A percentile compares a stretch with the other conserved stretches of the same genome.
These are phyloP conservation scores for Malus hybrid DNA, from an alignment of 331 rosid genomes.

Conservation along the genomic window DNA sequence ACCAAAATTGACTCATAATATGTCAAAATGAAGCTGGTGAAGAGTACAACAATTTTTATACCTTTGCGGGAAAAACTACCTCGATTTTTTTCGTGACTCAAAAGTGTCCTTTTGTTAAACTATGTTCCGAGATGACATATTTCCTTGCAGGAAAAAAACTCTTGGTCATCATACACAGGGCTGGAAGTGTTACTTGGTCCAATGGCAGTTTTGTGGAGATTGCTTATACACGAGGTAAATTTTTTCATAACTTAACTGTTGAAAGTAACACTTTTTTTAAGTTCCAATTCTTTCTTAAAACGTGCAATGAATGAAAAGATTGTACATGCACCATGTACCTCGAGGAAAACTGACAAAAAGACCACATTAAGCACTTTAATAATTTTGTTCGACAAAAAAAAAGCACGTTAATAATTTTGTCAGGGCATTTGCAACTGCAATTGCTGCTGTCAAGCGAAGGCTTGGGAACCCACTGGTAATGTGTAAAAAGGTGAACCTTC, in stretches of 20 bases:
- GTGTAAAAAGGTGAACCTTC: constrained; percentile 45
- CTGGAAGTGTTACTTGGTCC: constrained; percentile 50
- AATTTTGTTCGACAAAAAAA: constrained; percentile 10
- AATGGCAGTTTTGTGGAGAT: constrained; percentile 71
- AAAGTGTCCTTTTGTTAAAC: neutral
- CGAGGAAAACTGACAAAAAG: neutral
- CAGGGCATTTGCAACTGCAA: constrained; percentile 71
- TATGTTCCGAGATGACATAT: neutral
- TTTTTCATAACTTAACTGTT: neutral
- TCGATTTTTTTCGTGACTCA: neutral
- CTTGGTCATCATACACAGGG: constrained; percentile 43
- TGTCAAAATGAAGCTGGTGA: no score
- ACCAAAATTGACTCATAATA: no score
- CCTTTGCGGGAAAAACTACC: no score
- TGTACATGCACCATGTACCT: neutral
- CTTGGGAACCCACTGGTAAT: constrained; percentile 71
- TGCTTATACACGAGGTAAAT: constrained; percentile 72
- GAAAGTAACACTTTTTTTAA: neutral
- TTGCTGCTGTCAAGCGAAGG: constrained; percentile 54
- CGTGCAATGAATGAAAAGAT: neutral
- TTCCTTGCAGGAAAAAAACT: constrained; percentile 58
- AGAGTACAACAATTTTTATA: no score
- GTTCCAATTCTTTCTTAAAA: neutral
- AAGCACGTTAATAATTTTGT: constrained; percentile 11
- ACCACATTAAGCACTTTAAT: neutral